phyloP scores from a whole-genome alignment of 768 basidiomycete species.

The Calocera viscosa region DNA sequence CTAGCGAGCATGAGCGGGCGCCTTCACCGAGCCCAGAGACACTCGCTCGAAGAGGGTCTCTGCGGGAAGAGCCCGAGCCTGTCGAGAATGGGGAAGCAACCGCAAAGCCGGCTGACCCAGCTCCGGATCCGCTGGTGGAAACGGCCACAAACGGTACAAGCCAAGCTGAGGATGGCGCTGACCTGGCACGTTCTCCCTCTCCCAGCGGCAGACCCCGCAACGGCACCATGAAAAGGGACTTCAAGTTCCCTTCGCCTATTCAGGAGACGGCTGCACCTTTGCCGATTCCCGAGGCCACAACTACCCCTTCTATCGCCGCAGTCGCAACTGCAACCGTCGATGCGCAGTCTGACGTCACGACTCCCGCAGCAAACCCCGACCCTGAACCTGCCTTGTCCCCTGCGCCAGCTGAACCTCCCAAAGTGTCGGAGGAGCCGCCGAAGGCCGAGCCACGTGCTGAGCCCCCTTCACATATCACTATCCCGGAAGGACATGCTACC shows the following conservation, averaged over 20 bases:
- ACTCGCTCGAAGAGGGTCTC: slow-evolving; percentile 1
- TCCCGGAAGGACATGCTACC: not conserved
- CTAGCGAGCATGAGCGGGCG: not conserved
- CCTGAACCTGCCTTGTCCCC: not conserved
- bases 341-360: not conserved
- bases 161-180: not conserved
- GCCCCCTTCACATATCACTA: not conserved
- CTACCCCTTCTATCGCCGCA: not conserved
- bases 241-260: slow-evolving; percentile 46
- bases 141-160: not conserved
- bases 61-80: slow-evolving; percentile 17
- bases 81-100: slow-evolving; percentile 17
- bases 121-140: not conserved
- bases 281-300: not conserved
- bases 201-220: slow-evolving; percentile 27
- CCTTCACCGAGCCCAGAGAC: not conserved
- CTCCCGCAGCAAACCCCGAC: not conserved
- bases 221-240: slow-evolving; percentile 67
- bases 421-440: not conserved
- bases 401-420: not conserved
- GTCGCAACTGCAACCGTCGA: not conserved
- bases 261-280: not conserved
- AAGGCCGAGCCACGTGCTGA: not conserved
- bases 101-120: slow-evolving; percentile 17
- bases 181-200: not conserved